Evolutionary conservation across 2,329 filamentous ascomycete species (phyloP), one percentile per base, ranked within the genome.

Genomic region (Paecilomyces dactylethromorphus): DNA sequence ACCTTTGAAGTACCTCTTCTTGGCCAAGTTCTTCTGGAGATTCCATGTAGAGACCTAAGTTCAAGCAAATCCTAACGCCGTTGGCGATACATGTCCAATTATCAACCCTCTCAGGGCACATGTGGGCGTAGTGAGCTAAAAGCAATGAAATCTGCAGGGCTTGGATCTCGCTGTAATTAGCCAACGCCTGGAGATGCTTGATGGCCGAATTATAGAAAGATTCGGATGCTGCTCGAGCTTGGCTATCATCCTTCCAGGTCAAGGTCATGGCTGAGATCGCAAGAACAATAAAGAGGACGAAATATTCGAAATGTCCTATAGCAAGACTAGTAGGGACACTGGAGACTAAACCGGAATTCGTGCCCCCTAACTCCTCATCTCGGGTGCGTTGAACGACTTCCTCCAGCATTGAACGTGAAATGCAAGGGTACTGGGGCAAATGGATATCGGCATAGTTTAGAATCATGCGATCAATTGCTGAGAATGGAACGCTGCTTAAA

Each of bases 121-220:
- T 31, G 21, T 33, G 50, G 13, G 31, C 56, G 22, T 61, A 61
- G 11, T 61, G 59, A 22, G 29, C 45, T 21, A 61, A 15, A 10
- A 61, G 54, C 21, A 61, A 26, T 21, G 57, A 59, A 8, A 59
- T 58, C 24, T 59, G 59, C 18, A 61, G 57, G 8, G 45, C 32
- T 26, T 57, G 57, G 13, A 61, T 59, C 2, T 56, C 53, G n/a
- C 53, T 55, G n/a, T 54, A 26, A 18, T 59, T 51, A 11, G 50
- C 31, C 18, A 56, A 39, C 4, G 52, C 50, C 21, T 59, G 54
- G 13, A 61, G 33, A 22, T 61, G 57, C 45, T 54, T 32, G 21
- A 51, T 22, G n/a, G 59, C 59, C 11, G 57, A 56, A 45, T 55
- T 56, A 35, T 49, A 61, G 51, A 61, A 61, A 2, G 59, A 35